Evolutionary conservation across 345 rosid species (phyloP), one percentile per base, ranked within the genome.

Genomic region (Gossypium herbaceum): DNA sequence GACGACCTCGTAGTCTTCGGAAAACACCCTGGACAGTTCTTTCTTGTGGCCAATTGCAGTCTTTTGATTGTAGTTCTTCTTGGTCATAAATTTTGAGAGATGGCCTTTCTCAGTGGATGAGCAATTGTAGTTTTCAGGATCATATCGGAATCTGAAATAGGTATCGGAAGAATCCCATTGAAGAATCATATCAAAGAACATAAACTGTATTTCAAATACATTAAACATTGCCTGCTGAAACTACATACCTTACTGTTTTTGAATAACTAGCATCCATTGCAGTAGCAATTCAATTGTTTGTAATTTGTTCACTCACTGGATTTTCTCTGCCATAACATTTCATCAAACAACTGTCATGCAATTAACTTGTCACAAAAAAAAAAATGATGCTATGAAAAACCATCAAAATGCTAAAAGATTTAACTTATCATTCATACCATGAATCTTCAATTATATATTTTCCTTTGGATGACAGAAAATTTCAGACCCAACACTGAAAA

Each of bases 11-110:
- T 84, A 86, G 68, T 87, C 88, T 77, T 86, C 91, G 0, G 90
- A 85, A 79, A 89, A 89, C 7, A 89, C 91, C 47, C 88, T 83
- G 73, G 85, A 80, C 12, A 87, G 84, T 41, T 34, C 85, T 70
- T 64, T 85, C 69, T 74, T n/a, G 2, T 1, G 77, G 13, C 76
- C 63, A 16, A 15, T 25, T 25, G 72, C 56, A 27, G 69, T 74
- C 58, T 78, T 76, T 51, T 64, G 52, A n/a, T 64, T 75, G 75
- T 48, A 75, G 48, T 41, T 43, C 41, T 65, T 59, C 73, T 81
- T 81, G 68, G 41, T 1, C 45, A 76, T 66, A 27, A 76, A 66
- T 13, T 69, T 82, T 11, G 67, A 47, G n/a, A 47, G n/a, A 3
- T 16, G 61, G 25, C 27, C 62, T 47, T 45, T 76, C 41, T 39